These are phyloP conservation scores for Astragalus membranaceus DNA, from an alignment of 306 rosid genomes.

Conservation along the genomic window DNA sequence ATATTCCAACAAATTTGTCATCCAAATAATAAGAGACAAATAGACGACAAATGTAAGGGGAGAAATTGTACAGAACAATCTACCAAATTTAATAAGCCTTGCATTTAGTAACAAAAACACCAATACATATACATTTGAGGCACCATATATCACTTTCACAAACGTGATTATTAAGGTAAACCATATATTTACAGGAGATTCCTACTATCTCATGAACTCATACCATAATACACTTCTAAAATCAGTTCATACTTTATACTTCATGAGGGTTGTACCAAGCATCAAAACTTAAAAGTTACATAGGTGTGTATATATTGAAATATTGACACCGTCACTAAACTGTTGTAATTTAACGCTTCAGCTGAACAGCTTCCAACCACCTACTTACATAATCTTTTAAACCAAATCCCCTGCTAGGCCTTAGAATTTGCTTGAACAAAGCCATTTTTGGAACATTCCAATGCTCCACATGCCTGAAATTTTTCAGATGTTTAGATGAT, in stretches of 20 bases:
- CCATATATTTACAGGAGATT: constrained; percentile 2
- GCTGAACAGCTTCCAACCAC: constrained; percentile 33
- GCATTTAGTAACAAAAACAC: no score
- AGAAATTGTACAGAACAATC: no score
- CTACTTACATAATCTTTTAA: constrained; percentile 31
- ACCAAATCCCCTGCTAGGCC: constrained; percentile 63
- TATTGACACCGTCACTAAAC: constrained; percentile 3
- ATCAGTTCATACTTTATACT: not conserved
- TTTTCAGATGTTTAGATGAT: not conserved
- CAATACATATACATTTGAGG: no score
- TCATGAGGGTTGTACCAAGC: not conserved
- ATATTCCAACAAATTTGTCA: no score
- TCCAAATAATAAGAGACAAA: no score
- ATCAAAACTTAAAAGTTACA: not conserved
- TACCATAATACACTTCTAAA: not conserved
- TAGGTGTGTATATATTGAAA: not conserved
- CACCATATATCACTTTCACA: not conserved
- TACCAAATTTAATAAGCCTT: no score
- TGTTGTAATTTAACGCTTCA: constrained; percentile 8
- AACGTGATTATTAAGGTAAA: not conserved
- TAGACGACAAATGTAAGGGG: no score
- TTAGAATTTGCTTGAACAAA: constrained; percentile 72
- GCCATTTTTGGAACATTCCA: constrained; percentile 97
- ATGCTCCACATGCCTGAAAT: constrained; percentile 76
- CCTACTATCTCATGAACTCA: not conserved